phyloP scores from a whole-genome alignment of 805 yeast genomes.

The Teunomyces lycoperdinae region DNA sequence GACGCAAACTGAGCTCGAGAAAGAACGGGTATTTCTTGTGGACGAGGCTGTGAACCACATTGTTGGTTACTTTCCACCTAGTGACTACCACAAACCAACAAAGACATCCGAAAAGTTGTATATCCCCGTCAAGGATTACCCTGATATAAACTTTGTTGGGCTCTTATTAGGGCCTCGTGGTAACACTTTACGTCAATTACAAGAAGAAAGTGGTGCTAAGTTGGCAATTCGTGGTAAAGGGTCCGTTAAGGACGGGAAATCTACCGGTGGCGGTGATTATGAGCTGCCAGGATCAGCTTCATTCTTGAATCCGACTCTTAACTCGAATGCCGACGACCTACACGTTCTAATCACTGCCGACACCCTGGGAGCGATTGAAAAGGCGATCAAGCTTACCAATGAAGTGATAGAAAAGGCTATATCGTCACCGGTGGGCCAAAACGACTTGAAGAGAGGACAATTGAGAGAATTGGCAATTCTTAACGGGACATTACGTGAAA shows the following conservation, averaged over 20 bases:
- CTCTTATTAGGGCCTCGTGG: slow-evolving; percentile 94
- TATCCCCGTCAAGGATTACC: slow-evolving; percentile 82
- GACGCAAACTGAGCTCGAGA: slow-evolving; percentile 58
- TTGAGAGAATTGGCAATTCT: slow-evolving; percentile 87
- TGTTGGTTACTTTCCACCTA: slow-evolving; percentile 79
- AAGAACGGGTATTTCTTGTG: slow-evolving; percentile 78
- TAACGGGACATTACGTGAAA: slow-evolving; percentile 89
- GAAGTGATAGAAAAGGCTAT: slow-evolving; percentile 80
- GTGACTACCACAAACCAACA: slow-evolving; percentile 66
- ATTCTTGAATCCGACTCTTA: slow-evolving; percentile 19
- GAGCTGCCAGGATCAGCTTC: slow-evolving; percentile 17
- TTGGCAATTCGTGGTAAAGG: slow-evolving; percentile 94
- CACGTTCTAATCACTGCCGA: slow-evolving; percentile 89
- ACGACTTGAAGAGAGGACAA: slow-evolving; percentile 87
- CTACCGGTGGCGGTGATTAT: slow-evolving; percentile 51
- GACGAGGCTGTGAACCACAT: slow-evolving; percentile 68
- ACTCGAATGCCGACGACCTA: slow-evolving; percentile 58
- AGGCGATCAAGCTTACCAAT: slow-evolving; percentile 72
- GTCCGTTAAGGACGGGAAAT: slow-evolving; percentile 88
- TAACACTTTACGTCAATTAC: slow-evolving; percentile 75
- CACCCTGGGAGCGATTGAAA: slow-evolving; percentile 67
- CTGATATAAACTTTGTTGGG: slow-evolving; percentile 92
- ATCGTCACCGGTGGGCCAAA: slow-evolving; percentile 87
- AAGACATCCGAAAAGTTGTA: slow-evolving; percentile 77
- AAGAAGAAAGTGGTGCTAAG: slow-evolving; percentile 81